A percentile compares a stretch with the other conserved stretches of the same genome.
Conservation (phyloP, 768 basidiomycete species). For the Mycena albidolilacea region DNA sequence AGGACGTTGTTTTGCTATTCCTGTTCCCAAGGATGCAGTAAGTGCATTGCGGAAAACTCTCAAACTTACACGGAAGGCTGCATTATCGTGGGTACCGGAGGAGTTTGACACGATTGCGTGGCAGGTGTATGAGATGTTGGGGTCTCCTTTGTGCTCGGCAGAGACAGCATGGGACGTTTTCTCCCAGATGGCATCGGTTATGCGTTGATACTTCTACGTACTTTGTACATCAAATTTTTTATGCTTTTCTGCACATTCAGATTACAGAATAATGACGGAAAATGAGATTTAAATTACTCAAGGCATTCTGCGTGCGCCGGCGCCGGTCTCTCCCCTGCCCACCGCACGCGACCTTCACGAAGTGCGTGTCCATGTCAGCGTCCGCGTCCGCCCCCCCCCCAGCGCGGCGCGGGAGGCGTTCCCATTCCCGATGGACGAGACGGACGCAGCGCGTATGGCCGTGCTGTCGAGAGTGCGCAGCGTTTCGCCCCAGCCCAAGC, state of each 20-base stretch:
- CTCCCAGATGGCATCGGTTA: neutral
- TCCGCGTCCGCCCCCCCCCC: too few relatives aligned
- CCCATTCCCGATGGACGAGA: too few relatives aligned
- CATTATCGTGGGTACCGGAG: neutral
- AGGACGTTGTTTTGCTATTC: slow-evolving; percentile 17
- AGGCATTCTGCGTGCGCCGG: too few relatives aligned
- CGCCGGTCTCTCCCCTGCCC: too few relatives aligned
- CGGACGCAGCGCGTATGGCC: too few relatives aligned
- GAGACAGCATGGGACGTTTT: slow-evolving; percentile 14
- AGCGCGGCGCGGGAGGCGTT: too few relatives aligned
- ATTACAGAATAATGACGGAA: neutral
- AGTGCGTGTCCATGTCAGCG: too few relatives aligned
- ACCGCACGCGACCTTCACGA: too few relatives aligned
- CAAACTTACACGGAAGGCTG: neutral
- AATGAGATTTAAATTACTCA: neutral
- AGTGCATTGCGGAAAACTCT: neutral
- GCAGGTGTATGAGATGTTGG: slow-evolving; percentile 7
- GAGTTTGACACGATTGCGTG: neutral
- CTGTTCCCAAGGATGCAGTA: neutral
- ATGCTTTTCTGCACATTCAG: neutral
- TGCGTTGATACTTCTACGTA: neutral
- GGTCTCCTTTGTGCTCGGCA: slow-evolving; percentile 3
- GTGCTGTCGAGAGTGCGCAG: too few relatives aligned
- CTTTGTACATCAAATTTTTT: neutral
- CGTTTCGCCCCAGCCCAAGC: too few relatives aligned